phyloP scores from a whole-genome alignment of 148 eudicot species.

The Chenopodium berlandieri region DNA sequence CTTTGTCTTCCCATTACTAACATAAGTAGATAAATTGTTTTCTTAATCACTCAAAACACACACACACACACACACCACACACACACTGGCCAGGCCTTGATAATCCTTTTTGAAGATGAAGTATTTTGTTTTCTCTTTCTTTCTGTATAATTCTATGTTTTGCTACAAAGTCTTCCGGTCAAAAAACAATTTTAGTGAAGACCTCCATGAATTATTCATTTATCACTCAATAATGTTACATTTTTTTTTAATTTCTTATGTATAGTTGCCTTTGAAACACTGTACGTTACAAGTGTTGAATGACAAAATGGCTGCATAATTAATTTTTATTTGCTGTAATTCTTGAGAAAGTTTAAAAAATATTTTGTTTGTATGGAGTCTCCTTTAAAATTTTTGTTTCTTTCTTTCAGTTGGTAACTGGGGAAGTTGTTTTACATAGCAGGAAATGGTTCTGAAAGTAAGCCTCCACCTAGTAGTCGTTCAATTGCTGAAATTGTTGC shows the following conservation, averaged over 20 bases:
- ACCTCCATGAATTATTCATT: background rate
- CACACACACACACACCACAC: too few species aligned
- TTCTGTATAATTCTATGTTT: background rate
- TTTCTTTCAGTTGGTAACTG: constrained; percentile 9
- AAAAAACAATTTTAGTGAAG: background rate
- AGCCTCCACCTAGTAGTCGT: constrained; percentile 55
- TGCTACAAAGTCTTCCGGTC: background rate
- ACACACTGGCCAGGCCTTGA: background rate
- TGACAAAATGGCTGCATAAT: background rate
- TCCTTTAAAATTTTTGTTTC: background rate
- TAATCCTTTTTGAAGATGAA: background rate
- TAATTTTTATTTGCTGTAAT: background rate
- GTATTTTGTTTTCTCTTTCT: background rate
- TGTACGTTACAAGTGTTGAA: background rate
- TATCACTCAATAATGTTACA: background rate
- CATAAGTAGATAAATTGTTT: background rate
- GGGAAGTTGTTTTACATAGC: constrained; percentile 20
- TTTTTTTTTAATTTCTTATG: background rate
- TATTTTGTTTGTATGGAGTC: background rate
- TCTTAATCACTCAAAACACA: background rate
- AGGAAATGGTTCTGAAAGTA: constrained; percentile 60
- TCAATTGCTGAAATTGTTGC: constrained; percentile 69
- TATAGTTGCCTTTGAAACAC: background rate
- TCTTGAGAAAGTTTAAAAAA: background rate
- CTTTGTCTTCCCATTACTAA: background rate